Evolutionary conservation across 805 yeast species (phyloP), one percentile per base, ranked within the genome.

Genomic region (Metschnikowia sp.): DNA sequence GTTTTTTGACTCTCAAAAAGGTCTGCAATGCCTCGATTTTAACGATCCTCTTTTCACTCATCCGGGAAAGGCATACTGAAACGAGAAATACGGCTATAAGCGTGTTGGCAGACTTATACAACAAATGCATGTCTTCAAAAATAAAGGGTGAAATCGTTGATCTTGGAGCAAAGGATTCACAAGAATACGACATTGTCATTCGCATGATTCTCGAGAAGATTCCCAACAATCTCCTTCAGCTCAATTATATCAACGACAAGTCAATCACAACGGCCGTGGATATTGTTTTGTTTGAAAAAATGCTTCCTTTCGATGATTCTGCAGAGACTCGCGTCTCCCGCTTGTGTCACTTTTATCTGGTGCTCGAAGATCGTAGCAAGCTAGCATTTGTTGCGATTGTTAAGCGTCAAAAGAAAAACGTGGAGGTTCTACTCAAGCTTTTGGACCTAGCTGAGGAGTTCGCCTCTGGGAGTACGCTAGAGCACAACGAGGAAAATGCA

Each of bases 221-320:
- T 26, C 96, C 97, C 1, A 78, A 81, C 38, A 75, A 76, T 19
- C 62, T 90, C 0, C 66, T 90, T 39, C 78, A 81, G 19, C 72
- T 88, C 38, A 75, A 85, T 42, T 90, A 86, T 58, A 84, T 90
- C 52, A 88, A 88, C 60, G 90, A 86, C 55, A 75, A 68, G 43
- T 70, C 73, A 9, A 83, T 88, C 42, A 88, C 84, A 47, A 75
- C 83, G 10, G 68, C 77, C 10, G 85, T 88, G 11, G 96, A 89
- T 60, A 51, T 66, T 3, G 66, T 76, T 0, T 54, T 90, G 2
- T 76, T 83, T 54, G 89, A 84, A 48, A 72, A 75, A 44, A 57
- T 89, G 1, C 60, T 86, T 10, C 87, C 95, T 28, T 47, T 62
- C 22, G 80, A 79, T 15, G 54, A 64, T 3, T 74, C 77, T 49